Percentiles rank a stretch among this genome's conserved stretches.
Evolutionary conservation across 2,329 filamentous ascomycete species (phyloP).

Genomic region (Sodiomyces alkalinus): DNA sequence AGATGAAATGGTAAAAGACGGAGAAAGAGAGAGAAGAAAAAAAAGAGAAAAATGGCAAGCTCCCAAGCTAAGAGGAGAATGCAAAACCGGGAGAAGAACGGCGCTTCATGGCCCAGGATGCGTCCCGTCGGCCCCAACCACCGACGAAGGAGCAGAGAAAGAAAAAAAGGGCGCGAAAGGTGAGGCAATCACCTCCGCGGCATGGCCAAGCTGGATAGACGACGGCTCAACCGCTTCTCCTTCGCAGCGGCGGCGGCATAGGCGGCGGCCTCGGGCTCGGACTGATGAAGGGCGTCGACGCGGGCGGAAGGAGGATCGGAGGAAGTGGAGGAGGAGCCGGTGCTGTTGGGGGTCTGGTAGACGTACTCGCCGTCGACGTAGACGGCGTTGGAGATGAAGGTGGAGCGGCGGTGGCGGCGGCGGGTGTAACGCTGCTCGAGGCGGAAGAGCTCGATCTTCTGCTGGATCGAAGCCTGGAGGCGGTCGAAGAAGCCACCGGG

Average conservation of each 20-base stretch:
- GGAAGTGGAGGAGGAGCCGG: constrained; percentile 33
- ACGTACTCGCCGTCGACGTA: constrained; percentile 96
- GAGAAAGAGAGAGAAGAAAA: too few species aligned
- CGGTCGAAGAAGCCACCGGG: constrained; percentile 34
- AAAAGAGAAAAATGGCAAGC: too few species aligned
- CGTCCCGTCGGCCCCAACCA: too few species aligned
- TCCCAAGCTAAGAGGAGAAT: too few species aligned
- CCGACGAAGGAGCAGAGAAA: too few species aligned
- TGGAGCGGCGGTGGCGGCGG: constrained; percentile 71
- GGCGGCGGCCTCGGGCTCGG: constrained; percentile 13
- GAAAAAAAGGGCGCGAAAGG: too few species aligned
- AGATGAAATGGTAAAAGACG: too few species aligned
- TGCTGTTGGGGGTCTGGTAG: constrained; percentile 50
- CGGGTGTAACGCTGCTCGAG: constrained; percentile 92
- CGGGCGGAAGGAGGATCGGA: constrained; percentile 14
- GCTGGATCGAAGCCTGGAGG: constrained; percentile 27
- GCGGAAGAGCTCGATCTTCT: constrained; percentile 77
- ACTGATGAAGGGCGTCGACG: constrained; percentile 21
- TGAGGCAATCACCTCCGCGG: too few species aligned
- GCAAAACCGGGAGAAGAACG: too few species aligned
- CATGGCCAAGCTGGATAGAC: constrained; percentile 41
- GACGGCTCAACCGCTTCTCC: constrained; percentile 29
- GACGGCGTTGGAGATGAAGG: constrained; percentile 74
- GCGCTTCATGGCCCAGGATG: too few species aligned
- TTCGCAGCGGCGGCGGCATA: constrained; percentile 18